A percentile compares a stretch with the other conserved stretches of the same genome.
Evolutionary conservation across 352 stramenopile species (phyloP).

Genomic region (Thalassiosira hispida): DNA sequence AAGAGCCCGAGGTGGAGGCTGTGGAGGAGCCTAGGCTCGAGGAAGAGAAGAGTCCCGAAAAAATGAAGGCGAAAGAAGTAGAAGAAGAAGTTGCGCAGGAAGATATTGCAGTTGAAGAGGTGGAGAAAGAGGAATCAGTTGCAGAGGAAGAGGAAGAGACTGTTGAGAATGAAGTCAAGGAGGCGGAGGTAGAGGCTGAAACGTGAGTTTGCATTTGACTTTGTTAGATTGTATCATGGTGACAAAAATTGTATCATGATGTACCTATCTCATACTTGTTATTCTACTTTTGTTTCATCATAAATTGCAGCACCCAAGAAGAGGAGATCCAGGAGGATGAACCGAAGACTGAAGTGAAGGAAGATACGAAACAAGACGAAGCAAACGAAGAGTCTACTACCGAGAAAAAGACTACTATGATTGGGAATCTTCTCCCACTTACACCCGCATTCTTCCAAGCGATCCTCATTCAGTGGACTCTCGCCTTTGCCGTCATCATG

Average conservation of each 20-base stretch:
- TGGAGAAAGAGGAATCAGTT: slow-evolving; percentile 1
- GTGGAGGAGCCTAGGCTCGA: background rate
- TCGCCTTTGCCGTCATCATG: slow-evolving; percentile 28
- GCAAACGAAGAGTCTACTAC: background rate
- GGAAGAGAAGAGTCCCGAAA: background rate
- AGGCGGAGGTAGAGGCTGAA: background rate
- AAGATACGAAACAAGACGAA: slow-evolving; percentile 1
- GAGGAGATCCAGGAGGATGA: slow-evolving; percentile 11
- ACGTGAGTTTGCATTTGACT: background rate
- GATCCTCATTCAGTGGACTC: slow-evolving; percentile 20
- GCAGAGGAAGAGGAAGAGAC: background rate
- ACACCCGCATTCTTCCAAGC: background rate
- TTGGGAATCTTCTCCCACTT: background rate
- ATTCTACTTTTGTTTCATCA: background rate
- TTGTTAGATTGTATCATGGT: background rate
- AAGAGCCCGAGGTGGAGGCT: background rate
- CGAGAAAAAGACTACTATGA: background rate
- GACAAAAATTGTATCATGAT: background rate
- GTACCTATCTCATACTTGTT: background rate
- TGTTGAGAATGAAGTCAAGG: background rate
- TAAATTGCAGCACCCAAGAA: background rate
- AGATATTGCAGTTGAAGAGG: background rate
- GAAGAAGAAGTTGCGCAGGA: slow-evolving; percentile 1
- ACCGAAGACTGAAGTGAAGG: background rate
- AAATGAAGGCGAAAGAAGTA: background rate